Conservation (phyloP, 768 basidiomycete genomes). For the Xerocomus potaroensis region DNA sequence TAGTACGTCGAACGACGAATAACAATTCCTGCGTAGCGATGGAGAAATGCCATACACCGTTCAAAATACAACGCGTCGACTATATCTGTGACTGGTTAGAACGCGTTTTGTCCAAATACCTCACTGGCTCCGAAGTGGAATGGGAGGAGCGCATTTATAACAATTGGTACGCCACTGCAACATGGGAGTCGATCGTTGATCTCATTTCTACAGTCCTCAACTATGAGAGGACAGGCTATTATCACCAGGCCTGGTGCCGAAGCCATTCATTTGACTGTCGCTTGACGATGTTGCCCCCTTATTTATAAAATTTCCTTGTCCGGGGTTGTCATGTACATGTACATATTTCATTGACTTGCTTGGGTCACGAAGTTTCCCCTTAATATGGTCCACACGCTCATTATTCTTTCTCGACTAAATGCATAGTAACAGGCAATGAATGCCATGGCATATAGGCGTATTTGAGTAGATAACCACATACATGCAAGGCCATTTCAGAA, state of each 20-base stretch:
- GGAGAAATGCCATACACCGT: conserved; percentile 44
- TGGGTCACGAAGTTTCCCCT: background rate
- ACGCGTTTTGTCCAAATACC: conserved; percentile 25
- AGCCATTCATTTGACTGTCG: no score
- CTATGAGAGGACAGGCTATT: background rate
- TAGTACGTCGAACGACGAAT: background rate
- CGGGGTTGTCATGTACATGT: no score
- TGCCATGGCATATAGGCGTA: conserved; percentile 30
- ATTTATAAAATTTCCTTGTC: no score
- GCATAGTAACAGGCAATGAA: background rate
- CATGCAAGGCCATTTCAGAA: conserved; percentile 5
- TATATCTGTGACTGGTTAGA: conserved; percentile 40
- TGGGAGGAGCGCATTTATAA: conserved; percentile 26
- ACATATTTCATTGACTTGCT: background rate
- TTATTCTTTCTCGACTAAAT: conserved; percentile 2
- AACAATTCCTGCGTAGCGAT: conserved; percentile 33
- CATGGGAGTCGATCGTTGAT: background rate
- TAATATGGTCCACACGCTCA: conserved; percentile 4
- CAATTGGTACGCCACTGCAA: conserved; percentile 22
- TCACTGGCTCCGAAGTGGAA: conserved; percentile 24
- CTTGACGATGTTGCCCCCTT: no score
- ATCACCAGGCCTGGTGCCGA: no score
- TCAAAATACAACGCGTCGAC: conserved; percentile 33
- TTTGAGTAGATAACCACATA: conserved; percentile 27
- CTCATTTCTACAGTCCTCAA: conserved; percentile 8